Evolutionary conservation across 257 asterid genomes (phyloP).

Genomic region (Solanum infundibuliforme): DNA sequence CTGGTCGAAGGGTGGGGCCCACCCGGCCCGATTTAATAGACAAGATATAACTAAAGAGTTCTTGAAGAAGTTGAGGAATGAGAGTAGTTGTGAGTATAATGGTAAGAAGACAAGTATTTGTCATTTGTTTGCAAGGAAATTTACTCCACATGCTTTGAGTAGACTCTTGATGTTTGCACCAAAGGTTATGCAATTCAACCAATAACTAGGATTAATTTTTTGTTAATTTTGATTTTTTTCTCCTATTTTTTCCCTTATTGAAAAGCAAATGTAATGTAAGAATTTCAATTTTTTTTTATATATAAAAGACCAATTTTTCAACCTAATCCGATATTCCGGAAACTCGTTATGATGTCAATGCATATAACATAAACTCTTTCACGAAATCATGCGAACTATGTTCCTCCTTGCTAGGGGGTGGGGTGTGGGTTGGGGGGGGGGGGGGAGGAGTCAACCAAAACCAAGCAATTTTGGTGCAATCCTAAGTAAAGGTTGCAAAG

Average conservation of each 20-base stretch:
- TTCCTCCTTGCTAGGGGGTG: neutral
- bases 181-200: conserved; percentile 48
- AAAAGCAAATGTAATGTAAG: too few relatives aligned
- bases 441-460: neutral
- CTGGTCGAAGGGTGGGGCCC: conserved; percentile 85
- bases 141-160: conserved; percentile 38
- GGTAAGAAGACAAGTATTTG: conserved; percentile 45
- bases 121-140: conserved; percentile 79
- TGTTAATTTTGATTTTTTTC: too few relatives aligned
- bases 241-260: neutral
- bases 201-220: neutral
- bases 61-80: conserved; percentile 46
- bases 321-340: neutral
- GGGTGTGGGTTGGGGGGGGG: neutral
- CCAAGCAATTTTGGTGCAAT: conserved; percentile 46
- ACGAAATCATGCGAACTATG: neutral
- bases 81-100: conserved; percentile 47
- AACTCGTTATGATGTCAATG: neutral
- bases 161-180: conserved; percentile 70
- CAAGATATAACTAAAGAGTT: conserved; percentile 28
- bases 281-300: too few relatives aligned
- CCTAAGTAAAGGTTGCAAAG: conserved; percentile 48
- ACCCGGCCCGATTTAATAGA: conserved; percentile 41
- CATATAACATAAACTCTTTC: neutral
- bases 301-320: neutral